These are phyloP conservation scores for Pseudogymnoascus sp. DNA, from an alignment of 2,329 filamentous ascomycete species.

Conservation along the genomic window DNA sequence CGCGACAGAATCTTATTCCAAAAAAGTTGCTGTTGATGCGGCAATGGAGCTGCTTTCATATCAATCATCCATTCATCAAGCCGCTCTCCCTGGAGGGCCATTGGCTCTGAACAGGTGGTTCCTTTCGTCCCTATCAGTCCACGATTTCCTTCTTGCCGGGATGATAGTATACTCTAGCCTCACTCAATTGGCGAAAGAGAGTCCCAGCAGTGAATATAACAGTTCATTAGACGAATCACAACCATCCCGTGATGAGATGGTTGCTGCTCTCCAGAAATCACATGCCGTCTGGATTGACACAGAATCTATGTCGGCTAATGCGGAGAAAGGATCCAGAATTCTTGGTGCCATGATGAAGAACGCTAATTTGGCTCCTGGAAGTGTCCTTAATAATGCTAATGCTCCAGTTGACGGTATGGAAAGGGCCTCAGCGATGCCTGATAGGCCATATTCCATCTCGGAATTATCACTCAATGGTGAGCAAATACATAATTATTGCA, in stretches of 20 bases:
- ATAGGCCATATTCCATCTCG: background rate
- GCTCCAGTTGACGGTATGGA: background rate
- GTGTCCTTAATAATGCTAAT: background rate
- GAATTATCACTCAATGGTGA: constrained; percentile 14
- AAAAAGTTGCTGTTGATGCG: constrained; percentile 42
- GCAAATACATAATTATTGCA: background rate
- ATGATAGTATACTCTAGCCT: constrained; percentile 49
- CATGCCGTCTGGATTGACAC: constrained; percentile 16
- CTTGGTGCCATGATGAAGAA: constrained; percentile 20
- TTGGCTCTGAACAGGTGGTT: constrained; percentile 50
- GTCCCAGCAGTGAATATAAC: background rate
- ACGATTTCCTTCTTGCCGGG: constrained; percentile 55
- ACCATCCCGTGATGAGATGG: constrained; percentile 1
- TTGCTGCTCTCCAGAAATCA: constrained; percentile 19
- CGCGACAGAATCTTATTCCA: constrained; percentile 43
- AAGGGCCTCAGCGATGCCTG: background rate
- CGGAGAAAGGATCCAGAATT: constrained; percentile 17
- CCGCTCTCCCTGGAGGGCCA: constrained; percentile 45
- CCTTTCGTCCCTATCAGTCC: constrained; percentile 47
- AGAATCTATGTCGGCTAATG: constrained; percentile 7
- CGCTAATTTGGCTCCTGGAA: constrained; percentile 11
- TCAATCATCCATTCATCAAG: constrained; percentile 42
- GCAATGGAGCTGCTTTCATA: constrained; percentile 42
- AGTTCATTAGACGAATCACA: background rate
- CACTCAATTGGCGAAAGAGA: constrained; percentile 13